Percentiles rank a stretch among this genome's conserved stretches.
Conservation (phyloP, 768 basidiomycete genomes). For the Amanita inopinata region DNA sequence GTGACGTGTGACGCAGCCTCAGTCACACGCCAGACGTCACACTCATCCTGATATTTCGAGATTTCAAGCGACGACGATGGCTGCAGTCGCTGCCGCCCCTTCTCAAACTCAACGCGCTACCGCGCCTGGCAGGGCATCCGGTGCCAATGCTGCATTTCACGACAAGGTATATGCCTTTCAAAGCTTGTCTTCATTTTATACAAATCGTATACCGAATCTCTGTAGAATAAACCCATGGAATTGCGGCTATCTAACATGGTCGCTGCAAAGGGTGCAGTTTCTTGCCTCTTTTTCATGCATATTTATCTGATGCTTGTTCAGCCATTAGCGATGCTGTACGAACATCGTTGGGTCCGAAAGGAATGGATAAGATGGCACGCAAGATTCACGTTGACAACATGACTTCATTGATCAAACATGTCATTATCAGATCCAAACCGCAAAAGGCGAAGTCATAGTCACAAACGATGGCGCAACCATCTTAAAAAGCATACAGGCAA, state of each 20-base stretch:
- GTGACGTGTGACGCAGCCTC: constrained; percentile 19
- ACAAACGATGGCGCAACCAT: constrained; percentile 99
- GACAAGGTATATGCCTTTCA: constrained; percentile 51
- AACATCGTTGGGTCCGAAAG: constrained; percentile 91
- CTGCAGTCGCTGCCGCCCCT: not conserved
- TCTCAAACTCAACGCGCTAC: not conserved
- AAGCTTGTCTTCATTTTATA: constrained; percentile 20
- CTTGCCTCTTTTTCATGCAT: constrained; percentile 8
- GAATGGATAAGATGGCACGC: constrained; percentile 98
- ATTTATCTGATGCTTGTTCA: constrained; percentile 22
- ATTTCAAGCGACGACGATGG: not conserved
- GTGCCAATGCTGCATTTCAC: constrained; percentile 73
- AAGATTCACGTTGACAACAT: constrained; percentile 9
- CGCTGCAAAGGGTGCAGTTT: constrained; percentile 78
- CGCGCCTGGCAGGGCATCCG: constrained; percentile 14
- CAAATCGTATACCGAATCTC: constrained; percentile 95
- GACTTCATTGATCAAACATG: constrained; percentile 8
- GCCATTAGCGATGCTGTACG: constrained; percentile 97
- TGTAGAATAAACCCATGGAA: constrained; percentile 99
- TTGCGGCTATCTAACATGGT: constrained; percentile 95
- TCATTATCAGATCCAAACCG: constrained; percentile 74
- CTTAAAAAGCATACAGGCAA: constrained; percentile 86
- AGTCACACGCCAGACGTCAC: no score
- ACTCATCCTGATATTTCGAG: not conserved
- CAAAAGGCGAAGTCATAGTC: constrained; percentile 94